Evolutionary conservation across 169 alveolate species (phyloP).

Genomic region (Eimeria necatrix): DNA sequence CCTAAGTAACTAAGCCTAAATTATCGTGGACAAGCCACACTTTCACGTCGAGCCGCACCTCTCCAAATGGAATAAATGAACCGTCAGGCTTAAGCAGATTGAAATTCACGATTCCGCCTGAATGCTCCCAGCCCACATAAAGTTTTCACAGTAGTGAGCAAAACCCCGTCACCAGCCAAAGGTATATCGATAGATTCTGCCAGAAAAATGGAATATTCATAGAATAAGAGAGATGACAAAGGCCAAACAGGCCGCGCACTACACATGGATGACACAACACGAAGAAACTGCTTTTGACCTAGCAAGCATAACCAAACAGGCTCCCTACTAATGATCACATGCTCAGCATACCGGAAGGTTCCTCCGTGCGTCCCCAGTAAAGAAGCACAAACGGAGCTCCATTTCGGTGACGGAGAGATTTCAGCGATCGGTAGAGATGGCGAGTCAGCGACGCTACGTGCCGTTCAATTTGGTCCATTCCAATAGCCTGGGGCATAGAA

Average conservation of each 20-base stretch:
- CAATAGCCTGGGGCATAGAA: conserved; percentile 65
- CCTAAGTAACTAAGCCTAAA: too few relatives aligned
- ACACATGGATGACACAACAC: too few relatives aligned
- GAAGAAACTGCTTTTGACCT: too few relatives aligned
- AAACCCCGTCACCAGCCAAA: too few relatives aligned
- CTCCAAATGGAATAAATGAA: conserved; percentile 72
- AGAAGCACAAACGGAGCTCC: conserved; percentile 53
- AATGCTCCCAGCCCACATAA: neutral
- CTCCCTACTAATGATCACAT: neutral
- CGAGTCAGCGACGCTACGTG: conserved; percentile 82
- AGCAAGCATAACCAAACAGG: too few relatives aligned
- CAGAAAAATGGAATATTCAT: too few relatives aligned
- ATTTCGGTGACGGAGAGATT: conserved; percentile 48
- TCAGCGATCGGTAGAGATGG: conserved; percentile 46
- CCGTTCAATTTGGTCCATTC: conserved; percentile 80
- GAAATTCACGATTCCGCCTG: conserved; percentile 84
- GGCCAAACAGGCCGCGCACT: too few relatives aligned
- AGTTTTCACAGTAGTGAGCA: too few relatives aligned
- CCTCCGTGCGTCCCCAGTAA: conserved; percentile 33
- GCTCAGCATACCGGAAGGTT: conserved; percentile 51
- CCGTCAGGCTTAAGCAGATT: conserved; percentile 84
- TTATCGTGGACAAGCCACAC: too few relatives aligned
- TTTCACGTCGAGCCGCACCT: neutral
- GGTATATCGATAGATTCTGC: too few relatives aligned
- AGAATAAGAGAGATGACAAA: too few relatives aligned